Evolutionary conservation across 164 flowering plant species (phyloP).

Genomic region (Protea cynaroides): DNA sequence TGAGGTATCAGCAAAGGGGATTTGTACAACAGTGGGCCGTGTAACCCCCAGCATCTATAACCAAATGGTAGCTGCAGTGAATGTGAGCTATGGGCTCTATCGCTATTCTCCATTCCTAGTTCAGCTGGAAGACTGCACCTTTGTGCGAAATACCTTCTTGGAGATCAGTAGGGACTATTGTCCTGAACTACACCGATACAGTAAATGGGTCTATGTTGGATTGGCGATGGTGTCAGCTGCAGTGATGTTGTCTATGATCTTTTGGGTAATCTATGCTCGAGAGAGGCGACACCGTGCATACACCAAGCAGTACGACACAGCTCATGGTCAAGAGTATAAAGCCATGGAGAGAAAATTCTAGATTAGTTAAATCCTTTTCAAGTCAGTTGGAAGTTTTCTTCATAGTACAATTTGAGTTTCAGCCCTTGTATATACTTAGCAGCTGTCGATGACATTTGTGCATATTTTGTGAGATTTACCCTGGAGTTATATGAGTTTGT

Average conservation of each 20-base stretch:
- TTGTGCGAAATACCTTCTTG: slow-evolving; percentile 62
- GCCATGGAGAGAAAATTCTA: no score
- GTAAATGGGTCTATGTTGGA: slow-evolving; percentile 61
- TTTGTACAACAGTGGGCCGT: slow-evolving; percentile 63
- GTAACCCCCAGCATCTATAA: slow-evolving; percentile 47
- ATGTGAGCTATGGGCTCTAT: slow-evolving; percentile 63
- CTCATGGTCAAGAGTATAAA: not conserved
- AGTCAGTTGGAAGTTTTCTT: no score
- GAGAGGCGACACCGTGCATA: slow-evolving; percentile 77
- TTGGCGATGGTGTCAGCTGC: slow-evolving; percentile 69
- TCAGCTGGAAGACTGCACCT: slow-evolving; percentile 60
- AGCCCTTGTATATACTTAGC: no score
- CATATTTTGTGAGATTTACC: no score
- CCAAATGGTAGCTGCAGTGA: slow-evolving; percentile 56
- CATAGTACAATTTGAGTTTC: no score
- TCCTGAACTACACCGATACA: slow-evolving; percentile 53
- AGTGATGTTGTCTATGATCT: slow-evolving; percentile 77
- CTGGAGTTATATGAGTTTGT: no score
- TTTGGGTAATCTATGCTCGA: slow-evolving; percentile 85
- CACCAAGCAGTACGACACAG: slow-evolving; percentile 24
- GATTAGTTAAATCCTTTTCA: no score
- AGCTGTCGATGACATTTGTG: no score
- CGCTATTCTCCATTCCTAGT: slow-evolving; percentile 65
- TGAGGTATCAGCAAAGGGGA: slow-evolving; percentile 28
- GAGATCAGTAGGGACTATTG: slow-evolving; percentile 37